These are phyloP conservation scores for Cladophialophora carrionii DNA, from an alignment of 2,329 filamentous ascomycete genomes.

Conservation along the genomic window DNA sequence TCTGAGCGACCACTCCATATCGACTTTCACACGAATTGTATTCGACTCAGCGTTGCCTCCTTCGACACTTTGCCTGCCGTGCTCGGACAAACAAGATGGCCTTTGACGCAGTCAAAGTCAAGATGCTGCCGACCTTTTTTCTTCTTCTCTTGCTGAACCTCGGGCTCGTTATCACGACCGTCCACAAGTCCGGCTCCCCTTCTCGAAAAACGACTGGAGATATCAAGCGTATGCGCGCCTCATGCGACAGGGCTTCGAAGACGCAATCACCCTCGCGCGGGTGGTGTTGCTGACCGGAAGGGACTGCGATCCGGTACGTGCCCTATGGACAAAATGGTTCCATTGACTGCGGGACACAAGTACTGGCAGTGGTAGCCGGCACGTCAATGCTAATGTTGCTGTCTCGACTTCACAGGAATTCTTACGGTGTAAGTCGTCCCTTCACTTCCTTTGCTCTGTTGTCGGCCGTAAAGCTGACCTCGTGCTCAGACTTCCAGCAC, in stretches of 20 bases:
- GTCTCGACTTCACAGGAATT: constrained; percentile 4
- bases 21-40: neutral
- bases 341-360: neutral
- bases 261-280: constrained; percentile 20
- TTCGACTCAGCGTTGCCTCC: neutral
- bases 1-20: neutral
- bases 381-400: neutral
- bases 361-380: neutral
- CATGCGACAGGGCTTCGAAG: constrained; percentile 11
- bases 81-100: neutral
- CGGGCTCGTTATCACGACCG: neutral
- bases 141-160: neutral
- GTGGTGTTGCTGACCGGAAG: constrained; percentile 10
- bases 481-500: constrained; percentile 1
- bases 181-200: neutral
- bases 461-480: neutral
- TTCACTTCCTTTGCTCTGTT: neutral
- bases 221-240: neutral
- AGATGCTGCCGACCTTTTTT: neutral
- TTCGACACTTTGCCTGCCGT: neutral
- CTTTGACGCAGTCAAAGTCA: neutral
- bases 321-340: neutral
- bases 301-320: constrained; percentile 17
- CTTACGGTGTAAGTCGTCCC: constrained; percentile 8
- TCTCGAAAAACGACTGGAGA: neutral